Percentiles rank a stretch among this genome's conserved stretches.
Conservation (phyloP, 768 basidiomycete species). For the Agrocybe pediades region DNA sequence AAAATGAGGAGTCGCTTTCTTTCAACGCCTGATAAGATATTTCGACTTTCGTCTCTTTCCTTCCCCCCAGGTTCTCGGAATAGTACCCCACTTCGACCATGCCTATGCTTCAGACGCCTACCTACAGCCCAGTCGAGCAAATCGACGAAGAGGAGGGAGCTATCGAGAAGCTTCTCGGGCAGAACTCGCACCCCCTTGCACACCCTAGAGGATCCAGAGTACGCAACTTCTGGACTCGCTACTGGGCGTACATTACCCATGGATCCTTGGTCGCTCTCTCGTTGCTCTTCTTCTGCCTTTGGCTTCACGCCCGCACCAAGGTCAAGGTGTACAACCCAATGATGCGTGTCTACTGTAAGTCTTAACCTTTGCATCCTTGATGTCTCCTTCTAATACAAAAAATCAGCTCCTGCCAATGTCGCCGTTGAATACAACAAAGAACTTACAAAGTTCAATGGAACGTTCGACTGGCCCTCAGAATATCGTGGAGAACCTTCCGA, state of each 20-base stretch:
- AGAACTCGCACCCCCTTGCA: not conserved
- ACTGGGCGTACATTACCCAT: not conserved
- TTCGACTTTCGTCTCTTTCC: not conserved
- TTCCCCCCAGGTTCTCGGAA: not conserved
- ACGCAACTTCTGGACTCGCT: not conserved
- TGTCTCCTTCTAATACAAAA: not conserved
- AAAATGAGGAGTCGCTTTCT: too few relatives aligned
- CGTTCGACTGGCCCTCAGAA: conserved; percentile 8
- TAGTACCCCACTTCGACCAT: not conserved
- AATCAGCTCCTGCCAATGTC: conserved; percentile 11
- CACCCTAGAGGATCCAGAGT: not conserved
- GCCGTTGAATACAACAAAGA: conserved; percentile 10
- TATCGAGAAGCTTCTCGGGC: not conserved
- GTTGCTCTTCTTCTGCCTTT: not conserved
- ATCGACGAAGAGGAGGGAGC: not conserved
- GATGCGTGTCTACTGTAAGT: not conserved
- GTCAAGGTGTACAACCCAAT: not conserved
- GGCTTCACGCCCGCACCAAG: not conserved
- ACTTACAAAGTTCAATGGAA: conserved; percentile 3
- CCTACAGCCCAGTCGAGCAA: not conserved
- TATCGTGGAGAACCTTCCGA: conserved; percentile 10
- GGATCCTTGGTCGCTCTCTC: not conserved
- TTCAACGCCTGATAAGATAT: not conserved
- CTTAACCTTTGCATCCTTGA: not conserved
- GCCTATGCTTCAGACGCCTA: not conserved